Base-by-base conservation (phyloP, 2,329 filamentous ascomycete genomes). In the Trichoderma sp. region DNA sequence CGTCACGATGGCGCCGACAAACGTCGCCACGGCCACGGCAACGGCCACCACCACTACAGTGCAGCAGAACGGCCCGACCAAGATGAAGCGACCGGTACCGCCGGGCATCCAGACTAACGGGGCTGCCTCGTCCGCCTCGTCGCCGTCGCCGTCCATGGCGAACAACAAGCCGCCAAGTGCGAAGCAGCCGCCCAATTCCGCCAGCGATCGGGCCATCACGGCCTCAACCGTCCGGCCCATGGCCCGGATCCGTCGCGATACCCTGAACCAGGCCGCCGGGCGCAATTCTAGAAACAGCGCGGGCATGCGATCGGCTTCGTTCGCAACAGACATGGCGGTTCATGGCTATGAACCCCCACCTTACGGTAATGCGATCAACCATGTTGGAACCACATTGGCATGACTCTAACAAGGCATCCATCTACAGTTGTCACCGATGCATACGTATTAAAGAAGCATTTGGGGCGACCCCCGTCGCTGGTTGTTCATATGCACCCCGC, bases 401-500 rank as follows among this genome's bases (percentile, higher is more conserved):
- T 32, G 27, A 9, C 13, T 48, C 75, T 78, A 58, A 58, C 53
- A 72, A 77, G 15, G 17, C 17, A 34, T 34, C 3, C 70, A 35
- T 66, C 19, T 58, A 54, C 59, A 93, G 93, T 94, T 52, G 86
- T 90, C 76, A 91, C 89, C 34, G 87, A 90, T 69, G 80, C 86
- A 15, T 92, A 95, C 74, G 93, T 98, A 57, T 83, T 98, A n/a
- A 89, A 87, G 73, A 97, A 94, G 79, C 93, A 90, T 79, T 84
- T 84, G 80, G 74, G 92, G 83, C 84, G 84, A 60, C 87, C 90
- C 9, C 94, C 95, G 0, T 98, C 94, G 4, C 83, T 99, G 27
- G 88, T 94, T 60, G 83, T 99, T 27, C 94, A 97, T 77, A 83
- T 99, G 35, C 90, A 97, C 76, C 85, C 89, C 10, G 93, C 87